A percentile compares a stretch with the other conserved stretches of the same genome.
phyloP scores from a whole-genome alignment of 805 yeast genomes.

The Teunomyces panamensis region DNA sequence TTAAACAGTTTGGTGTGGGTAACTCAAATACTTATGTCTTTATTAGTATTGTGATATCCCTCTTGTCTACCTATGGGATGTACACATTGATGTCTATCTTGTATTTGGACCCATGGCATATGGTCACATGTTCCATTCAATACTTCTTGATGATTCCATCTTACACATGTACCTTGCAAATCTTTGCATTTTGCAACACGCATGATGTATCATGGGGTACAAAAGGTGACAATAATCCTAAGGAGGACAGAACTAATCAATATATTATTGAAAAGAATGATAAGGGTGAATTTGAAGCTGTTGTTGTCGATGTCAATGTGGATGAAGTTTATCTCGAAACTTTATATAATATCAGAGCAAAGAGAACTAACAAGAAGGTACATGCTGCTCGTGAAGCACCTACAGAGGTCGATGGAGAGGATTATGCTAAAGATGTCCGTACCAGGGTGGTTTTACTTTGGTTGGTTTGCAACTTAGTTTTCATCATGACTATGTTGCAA shows the following conservation, averaged over 20 bases:
- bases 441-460: slow-evolving; percentile 94
- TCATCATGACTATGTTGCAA: slow-evolving; percentile 86
- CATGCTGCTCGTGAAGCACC: slow-evolving; percentile 31
- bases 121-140: slow-evolving; percentile 80
- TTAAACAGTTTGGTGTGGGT: slow-evolving; percentile 38
- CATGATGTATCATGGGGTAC: slow-evolving; percentile 99
- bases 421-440: slow-evolving; percentile 91
- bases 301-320: slow-evolving; percentile 78
- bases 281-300: slow-evolving; percentile 74
- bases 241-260: slow-evolving; percentile 64
- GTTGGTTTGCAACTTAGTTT: slow-evolving; percentile 78
- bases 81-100: slow-evolving; percentile 78
- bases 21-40: slow-evolving; percentile 49
- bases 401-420: slow-evolving; percentile 50
- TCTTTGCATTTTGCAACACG: slow-evolving; percentile 95
- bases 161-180: slow-evolving; percentile 87
- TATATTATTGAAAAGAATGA: slow-evolving; percentile 80
- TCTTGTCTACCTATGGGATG: slow-evolving; percentile 88
- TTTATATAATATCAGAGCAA: slow-evolving; percentile 66
- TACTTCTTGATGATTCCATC: slow-evolving; percentile 89
- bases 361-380: slow-evolving; percentile 58
- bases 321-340: slow-evolving; percentile 80
- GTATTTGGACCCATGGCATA: slow-evolving; percentile 96
- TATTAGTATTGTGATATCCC: slow-evolving; percentile 75
- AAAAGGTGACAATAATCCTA: slow-evolving; percentile 80